Base-by-base conservation (phyloP, 495 filamentous ascomycete genomes). In the Lophium mytilinum region DNA sequence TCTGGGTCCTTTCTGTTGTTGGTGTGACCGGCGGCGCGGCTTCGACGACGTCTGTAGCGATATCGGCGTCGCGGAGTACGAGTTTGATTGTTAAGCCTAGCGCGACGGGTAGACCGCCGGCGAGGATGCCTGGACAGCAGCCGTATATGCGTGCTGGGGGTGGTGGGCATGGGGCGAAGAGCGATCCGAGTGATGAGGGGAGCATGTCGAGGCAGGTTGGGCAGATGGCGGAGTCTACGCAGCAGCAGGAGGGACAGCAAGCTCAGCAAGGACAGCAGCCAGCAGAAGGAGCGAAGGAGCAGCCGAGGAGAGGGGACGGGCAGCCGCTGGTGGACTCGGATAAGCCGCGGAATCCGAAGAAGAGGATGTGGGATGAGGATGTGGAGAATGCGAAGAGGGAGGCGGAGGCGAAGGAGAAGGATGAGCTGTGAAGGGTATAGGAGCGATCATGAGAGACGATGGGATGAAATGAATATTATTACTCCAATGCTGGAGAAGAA, bases 351-450 rank as follows among this genome's bases (percentile, higher is more conserved):
- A 91, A 91, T 72, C 77, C 86, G 14, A 92, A 86, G 75, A 96
- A 95, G 73, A 75, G 88, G 68, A 87, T 92, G 82, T 90, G 83
- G 77, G 87, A 93, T 68, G 82, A 82, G 56, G 80, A 79, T 45
- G 66, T 64, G 39, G 68, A 68, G 63, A 56, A 60, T 37, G 52
- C 18, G 53, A 69, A 66, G 53, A 68, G 73, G 43, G n/a, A 53
- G 49, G 34, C 12, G 2, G 50, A 50, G 34, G 43, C n/a, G 70
- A 72, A 69, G 53, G 57, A 60, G 49, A 76, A 67, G 51, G 82
- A 84, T 70, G 81, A 85, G 68, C 65, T 85, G 63, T 85, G 76
- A 52, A n/a, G n/a, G 21, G 12, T 48, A 12, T 2, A 12, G 19
- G 45, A 12, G 17, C 3, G 39, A 6, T 30, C 2, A 30, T 30